Percentiles rank a stretch among this genome's conserved stretches.
Conservation (phyloP, 768 basidiomycete genomes). For the Russula lepida region DNA sequence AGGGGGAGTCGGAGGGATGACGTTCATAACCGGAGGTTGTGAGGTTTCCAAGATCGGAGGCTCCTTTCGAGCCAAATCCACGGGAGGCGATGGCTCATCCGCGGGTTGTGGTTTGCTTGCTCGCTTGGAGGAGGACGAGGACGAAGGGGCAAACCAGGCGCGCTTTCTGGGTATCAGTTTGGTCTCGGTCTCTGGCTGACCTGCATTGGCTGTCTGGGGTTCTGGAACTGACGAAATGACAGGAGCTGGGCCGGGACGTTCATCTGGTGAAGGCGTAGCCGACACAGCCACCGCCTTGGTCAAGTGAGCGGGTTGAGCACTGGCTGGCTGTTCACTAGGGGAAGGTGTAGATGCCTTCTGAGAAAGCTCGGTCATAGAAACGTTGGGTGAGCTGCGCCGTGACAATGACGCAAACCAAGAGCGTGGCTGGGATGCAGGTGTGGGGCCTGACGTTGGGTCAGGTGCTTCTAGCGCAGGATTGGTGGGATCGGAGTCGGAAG, state of each 20-base stretch:
- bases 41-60: not conserved
- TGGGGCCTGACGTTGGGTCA: not conserved
- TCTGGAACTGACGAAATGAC: not conserved
- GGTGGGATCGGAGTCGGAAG: not conserved
- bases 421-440: constrained; percentile 4
- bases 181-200: not conserved
- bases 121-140: not conserved
- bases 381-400: constrained; percentile 2
- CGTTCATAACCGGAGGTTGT: not conserved
- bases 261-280: not conserved
- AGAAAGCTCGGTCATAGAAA: constrained; percentile 1
- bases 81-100: not conserved
- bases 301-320: not conserved
- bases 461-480: not conserved
- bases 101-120: not conserved
- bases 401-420: constrained; percentile 16
- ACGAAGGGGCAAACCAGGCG: constrained; percentile 11
- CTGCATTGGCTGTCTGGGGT: not conserved
- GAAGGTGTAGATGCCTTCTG: not conserved
- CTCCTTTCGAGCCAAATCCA: not conserved
- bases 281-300: not conserved
- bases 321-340: not conserved
- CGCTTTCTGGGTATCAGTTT: constrained; percentile 9
- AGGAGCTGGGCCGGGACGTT: not conserved
- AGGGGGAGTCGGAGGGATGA: constrained; percentile 18